Evolutionary conservation across 2,329 filamentous ascomycete genomes (phyloP), one percentile per base, ranked within the genome.

Genomic region (Aspergillus fischeri): DNA sequence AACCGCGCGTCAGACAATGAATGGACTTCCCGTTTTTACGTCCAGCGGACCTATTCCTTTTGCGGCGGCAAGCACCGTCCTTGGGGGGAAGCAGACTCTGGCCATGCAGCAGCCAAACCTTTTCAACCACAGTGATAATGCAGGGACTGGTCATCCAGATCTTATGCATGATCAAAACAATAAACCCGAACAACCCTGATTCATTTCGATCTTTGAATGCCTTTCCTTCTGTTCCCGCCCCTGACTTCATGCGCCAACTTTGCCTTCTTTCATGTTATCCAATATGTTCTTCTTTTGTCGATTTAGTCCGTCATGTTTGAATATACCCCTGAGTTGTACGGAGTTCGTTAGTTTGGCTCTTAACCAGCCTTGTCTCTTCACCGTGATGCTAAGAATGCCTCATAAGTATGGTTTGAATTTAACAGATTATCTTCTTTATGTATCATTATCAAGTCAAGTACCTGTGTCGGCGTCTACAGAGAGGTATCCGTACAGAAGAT

Each of bases 21-120:
- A 75, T 20, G 76, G 77, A 24, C 67, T 83, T 28, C 81, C 81
- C 2, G 70, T 80, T 0, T 81, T 83, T 57, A 79, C 77, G 20
- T 73, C 81, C 0, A 77, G 64, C 44, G 73, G 74, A 3, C 67
- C 70, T 3, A 80, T 80, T 57, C 75, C 73, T 5, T 80, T 80
- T 67, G 72, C 72, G 2, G 48, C 64, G 24, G 50, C 62, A 1
- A 54, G 49, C 44, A 50, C 29, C 21, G 35, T 8, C 27, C 48
- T 49, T 8, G 52, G 20, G 38, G 38, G 50, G 24, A 20, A 29
- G 17, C 50, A 51, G 20, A 25, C 21, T 4, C 24, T 53, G 41
- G 47, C 55, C 24, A 25, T 20, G n/a, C 53, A 51, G 14, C 57
- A 49, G 48, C 49, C 44, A 42, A 27, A 14, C 5, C 32, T 38